Percentiles rank a stretch among this genome's conserved stretches.
Evolutionary conservation across 2,329 filamentous ascomycete genomes (phyloP).

Genomic region (Periglandula ipomoeae): DNA sequence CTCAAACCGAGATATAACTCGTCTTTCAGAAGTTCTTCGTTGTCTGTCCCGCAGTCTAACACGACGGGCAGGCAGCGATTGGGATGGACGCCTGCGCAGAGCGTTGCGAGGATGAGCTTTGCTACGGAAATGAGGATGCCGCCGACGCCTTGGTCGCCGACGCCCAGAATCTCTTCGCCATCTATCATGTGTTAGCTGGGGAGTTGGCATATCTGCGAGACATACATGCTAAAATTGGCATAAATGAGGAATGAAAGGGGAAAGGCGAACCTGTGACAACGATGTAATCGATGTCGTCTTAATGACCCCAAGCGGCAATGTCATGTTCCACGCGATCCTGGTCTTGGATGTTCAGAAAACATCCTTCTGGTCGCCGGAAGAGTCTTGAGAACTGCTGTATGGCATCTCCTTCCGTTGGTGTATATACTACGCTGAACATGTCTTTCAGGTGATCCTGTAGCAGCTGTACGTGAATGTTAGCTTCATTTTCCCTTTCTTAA

Average conservation of each 20-base stretch:
- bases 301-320: conserved; percentile 56
- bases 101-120: conserved; percentile 72
- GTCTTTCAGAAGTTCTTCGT: conserved; percentile 63
- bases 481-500: too few species aligned
- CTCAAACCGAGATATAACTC: conserved; percentile 71
- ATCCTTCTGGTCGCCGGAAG: conserved; percentile 71
- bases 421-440: conserved; percentile 88
- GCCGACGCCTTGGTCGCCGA: conserved; percentile 81
- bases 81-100: conserved; percentile 82
- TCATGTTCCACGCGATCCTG: conserved; percentile 55
- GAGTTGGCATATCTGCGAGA: not conserved
- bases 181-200: too few species aligned
- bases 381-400: conserved; percentile 75
- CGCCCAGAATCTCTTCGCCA: conserved; percentile 69
- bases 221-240: not conserved
- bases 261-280: conserved; percentile 61
- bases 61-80: conserved; percentile 71
- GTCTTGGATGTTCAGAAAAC: conserved; percentile 68
- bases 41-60: conserved; percentile 79
- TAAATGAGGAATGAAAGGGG: not conserved
- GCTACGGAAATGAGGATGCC: conserved; percentile 77
- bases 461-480: conserved; percentile 37
- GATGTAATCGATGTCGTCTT: conserved; percentile 78
- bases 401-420: conserved; percentile 80
- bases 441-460: conserved; percentile 71